Percentiles rank a stretch among this genome's conserved stretches.
Conservation (phyloP, 495 filamentous ascomycete genomes). For the Penicillium daleae region DNA sequence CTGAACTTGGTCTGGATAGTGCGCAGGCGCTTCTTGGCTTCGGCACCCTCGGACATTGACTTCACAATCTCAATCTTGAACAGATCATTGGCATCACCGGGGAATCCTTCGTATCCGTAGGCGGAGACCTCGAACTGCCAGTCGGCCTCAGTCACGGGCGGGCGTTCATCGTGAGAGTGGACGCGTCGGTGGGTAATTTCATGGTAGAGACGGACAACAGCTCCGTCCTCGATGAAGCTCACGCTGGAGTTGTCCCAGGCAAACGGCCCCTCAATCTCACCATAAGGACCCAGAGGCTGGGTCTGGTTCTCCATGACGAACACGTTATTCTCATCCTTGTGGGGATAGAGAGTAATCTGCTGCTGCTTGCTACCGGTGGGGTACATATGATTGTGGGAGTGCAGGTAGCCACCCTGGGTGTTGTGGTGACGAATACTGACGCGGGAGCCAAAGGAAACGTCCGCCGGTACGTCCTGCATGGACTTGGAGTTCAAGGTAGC, state of each 20-base stretch:
- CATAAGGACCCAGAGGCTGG: slow-evolving; percentile 77
- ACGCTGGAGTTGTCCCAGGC: slow-evolving; percentile 81
- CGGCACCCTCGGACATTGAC: slow-evolving; percentile 77
- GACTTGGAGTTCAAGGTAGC: slow-evolving; percentile 93
- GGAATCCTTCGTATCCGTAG: slow-evolving; percentile 96
- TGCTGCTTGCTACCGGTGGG: slow-evolving; percentile 97
- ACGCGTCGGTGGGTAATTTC: slow-evolving; percentile 79
- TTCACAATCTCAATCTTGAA: slow-evolving; percentile 96
- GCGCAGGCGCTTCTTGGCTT: slow-evolving; percentile 81
- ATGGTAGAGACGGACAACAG: slow-evolving; percentile 82
- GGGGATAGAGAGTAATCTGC: slow-evolving; percentile 96
- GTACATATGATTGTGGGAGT: slow-evolving; percentile 97
- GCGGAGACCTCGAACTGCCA: slow-evolving; percentile 99
- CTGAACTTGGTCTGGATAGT: slow-evolving; percentile 97
- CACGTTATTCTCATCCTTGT: slow-evolving; percentile 98
- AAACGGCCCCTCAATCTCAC: slow-evolving; percentile 74
- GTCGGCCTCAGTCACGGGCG: slow-evolving; percentile 94
- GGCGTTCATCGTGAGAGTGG: slow-evolving; percentile 96
- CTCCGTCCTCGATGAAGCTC: slow-evolving; percentile 76
- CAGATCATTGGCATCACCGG: slow-evolving; percentile 93
- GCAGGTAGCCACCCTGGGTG: slow-evolving; percentile 95
- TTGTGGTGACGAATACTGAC: slow-evolving; percentile 89
- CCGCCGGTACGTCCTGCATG: slow-evolving; percentile 93
- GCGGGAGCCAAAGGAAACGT: slow-evolving; percentile 86
- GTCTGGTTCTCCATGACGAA: slow-evolving; percentile 96